Conservation (phyloP, 2,329 filamentous ascomycete species). For the Rhynchosporium agropyri region DNA sequence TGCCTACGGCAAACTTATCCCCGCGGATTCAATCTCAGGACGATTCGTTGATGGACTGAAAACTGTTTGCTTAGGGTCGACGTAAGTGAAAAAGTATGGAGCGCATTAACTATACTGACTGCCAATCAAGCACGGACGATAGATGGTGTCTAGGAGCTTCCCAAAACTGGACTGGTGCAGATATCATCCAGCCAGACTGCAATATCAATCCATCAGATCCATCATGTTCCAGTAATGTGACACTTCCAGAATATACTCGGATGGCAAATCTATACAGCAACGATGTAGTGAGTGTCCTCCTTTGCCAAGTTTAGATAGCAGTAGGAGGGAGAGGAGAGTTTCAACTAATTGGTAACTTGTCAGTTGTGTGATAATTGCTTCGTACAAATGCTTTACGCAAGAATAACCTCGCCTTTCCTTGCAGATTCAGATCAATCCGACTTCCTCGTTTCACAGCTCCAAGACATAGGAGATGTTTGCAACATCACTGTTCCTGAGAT, state of each 20-base stretch:
- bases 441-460: slow-evolving; percentile 31
- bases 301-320: not conserved
- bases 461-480: slow-evolving; percentile 36
- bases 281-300: slow-evolving; percentile 2
- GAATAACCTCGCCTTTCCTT: slow-evolving; percentile 30
- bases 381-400: slow-evolving; percentile 29
- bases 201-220: slow-evolving; percentile 8
- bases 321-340: no score
- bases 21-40: slow-evolving; percentile 16
- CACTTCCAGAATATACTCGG: slow-evolving; percentile 13
- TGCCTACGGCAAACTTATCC: slow-evolving; percentile 24
- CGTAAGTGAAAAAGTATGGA: not conserved
- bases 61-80: slow-evolving; percentile 20
- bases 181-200: not conserved
- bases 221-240: slow-evolving; percentile 6
- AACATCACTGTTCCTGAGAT: slow-evolving; percentile 18
- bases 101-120: not conserved
- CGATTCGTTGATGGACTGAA: slow-evolving; percentile 15
- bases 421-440: slow-evolving; percentile 36
- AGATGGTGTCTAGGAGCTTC: slow-evolving; percentile 22
- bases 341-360: not conserved
- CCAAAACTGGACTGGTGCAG: slow-evolving; percentile 17
- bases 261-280: slow-evolving; percentile 28
- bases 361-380: slow-evolving; percentile 36
- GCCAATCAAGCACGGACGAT: slow-evolving; percentile 4